Evolutionary conservation across 2,329 filamentous ascomycete species (phyloP), one percentile per base, ranked within the genome.

Genomic region (Helicocarpus griseus): DNA sequence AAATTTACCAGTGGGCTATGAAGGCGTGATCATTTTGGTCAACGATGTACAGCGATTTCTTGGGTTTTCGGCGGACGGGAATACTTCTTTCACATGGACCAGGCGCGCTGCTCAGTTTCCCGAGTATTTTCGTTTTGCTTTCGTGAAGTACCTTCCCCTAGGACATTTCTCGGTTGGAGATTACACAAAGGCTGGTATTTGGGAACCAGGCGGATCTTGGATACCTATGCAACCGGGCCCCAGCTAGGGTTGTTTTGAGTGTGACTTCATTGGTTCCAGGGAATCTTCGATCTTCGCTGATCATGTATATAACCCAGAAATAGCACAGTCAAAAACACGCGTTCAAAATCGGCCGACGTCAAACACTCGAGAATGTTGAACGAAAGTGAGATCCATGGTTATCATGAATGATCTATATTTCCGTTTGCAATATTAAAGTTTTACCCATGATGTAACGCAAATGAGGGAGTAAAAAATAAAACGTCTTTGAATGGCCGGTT

Each of bases 11-110:
- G 41, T 59, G 4, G 61, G 64, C 17, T 63, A 67, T 1, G 79
- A 82, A 45, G 80, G 80, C 1, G 67, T 83, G 14, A 78, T 74
- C 39, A 72, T 83, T 4, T 63, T 83, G 2, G 76, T 83, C 51
- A 83, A 83, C 53, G 80, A 83, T 52, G 79, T 83, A 1, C 77
- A 82, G 61, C 69, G 79, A 1, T 80, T 75, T 55, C 67, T 73
- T n/a, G 69, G 71, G 0, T 80, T 75, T 56, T 60, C 63, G n/a
- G n/a, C n/a, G n/a, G n/a, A n/a, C 14, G 57, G 54, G 6, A 49
- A 63, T 5, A 56, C 57, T 5, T 56, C 62, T 14, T 71, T 63
- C 53, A 63, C 59, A 48, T 71, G 69, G 69, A 68, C 58, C 13
- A 63, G 64, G 29, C 61, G 59, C 21, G 57, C 58, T 40, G 45